phyloP scores from a whole-genome alignment of 1,284 basidiomycete genomes.

The Schizophyllum amplum region DNA sequence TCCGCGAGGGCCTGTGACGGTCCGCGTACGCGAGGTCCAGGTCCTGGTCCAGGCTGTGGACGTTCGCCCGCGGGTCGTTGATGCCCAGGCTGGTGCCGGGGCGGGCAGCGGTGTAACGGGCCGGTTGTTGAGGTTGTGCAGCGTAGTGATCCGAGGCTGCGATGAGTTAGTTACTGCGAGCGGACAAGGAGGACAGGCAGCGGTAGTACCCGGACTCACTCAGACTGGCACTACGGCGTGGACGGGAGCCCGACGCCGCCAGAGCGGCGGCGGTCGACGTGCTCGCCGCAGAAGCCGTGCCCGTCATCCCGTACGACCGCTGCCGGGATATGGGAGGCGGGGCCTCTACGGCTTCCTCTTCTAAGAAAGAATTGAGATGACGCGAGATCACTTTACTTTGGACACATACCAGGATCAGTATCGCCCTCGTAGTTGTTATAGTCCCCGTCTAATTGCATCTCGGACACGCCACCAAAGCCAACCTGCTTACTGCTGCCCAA shows the following conservation, averaged over 20 bases:
- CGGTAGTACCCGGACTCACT: not conserved
- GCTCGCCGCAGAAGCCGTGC: not conserved
- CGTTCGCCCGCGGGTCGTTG: not conserved
- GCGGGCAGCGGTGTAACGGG: not conserved
- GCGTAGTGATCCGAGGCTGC: not conserved
- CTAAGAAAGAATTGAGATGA: not conserved
- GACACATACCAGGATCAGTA: not conserved
- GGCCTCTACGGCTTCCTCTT: not conserved
- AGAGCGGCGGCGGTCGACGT: not conserved
- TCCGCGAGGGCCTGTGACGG: constrained; percentile 11
- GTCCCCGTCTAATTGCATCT: not conserved
- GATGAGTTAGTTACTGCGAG: not conserved
- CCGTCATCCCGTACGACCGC: not conserved
- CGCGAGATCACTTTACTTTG: not conserved
- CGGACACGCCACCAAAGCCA: not conserved
- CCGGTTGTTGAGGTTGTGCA: not conserved
- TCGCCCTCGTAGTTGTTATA: not conserved
- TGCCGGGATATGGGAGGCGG: not conserved
- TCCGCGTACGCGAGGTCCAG: constrained; percentile 5
- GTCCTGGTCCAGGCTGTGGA: not conserved
- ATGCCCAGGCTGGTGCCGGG: not conserved
- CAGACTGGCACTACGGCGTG: not conserved
- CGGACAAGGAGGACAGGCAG: not conserved
- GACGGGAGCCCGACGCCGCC: not conserved
- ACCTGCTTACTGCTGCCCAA: not conserved